phyloP scores from a whole-genome alignment of 768 basidiomycete species.

The Boletus speciosus region DNA sequence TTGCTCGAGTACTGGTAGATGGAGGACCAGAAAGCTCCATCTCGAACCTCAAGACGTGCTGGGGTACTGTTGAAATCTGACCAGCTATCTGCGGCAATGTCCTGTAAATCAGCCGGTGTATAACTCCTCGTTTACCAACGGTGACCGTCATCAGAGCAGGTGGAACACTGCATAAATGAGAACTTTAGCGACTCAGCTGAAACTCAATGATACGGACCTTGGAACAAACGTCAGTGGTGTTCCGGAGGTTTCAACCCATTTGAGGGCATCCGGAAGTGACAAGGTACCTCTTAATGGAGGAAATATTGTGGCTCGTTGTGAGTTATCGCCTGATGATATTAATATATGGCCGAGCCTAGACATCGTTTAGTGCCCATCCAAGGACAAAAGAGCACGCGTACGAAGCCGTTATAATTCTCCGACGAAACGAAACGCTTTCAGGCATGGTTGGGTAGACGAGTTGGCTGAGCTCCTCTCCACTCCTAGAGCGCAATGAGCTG shows the following conservation, averaged over 20 bases:
- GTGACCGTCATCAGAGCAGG: slow-evolving; percentile 30
- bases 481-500: slow-evolving; percentile 18
- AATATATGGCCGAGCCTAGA: slow-evolving; percentile 60
- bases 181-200: background rate
- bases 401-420: slow-evolving; percentile 39
- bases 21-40: slow-evolving; percentile 24
- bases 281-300: slow-evolving; percentile 47
- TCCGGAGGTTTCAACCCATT: slow-evolving; percentile 41
- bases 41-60: slow-evolving; percentile 39
- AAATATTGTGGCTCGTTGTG: slow-evolving; percentile 36
- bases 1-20: background rate
- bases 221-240: slow-evolving; percentile 45
- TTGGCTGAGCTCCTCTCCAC: slow-evolving; percentile 11
- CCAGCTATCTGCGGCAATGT: slow-evolving; percentile 24
- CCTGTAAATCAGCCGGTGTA: slow-evolving; percentile 51
- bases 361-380: slow-evolving; percentile 3
- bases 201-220: slow-evolving; percentile 36
- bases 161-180: slow-evolving; percentile 36
- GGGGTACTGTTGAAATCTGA: slow-evolving; percentile 6
- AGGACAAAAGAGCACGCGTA: slow-evolving; percentile 16
- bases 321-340: slow-evolving; percentile 36
- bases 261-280: slow-evolving; percentile 40
- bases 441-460: slow-evolving; percentile 7
- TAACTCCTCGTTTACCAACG: slow-evolving; percentile 30
- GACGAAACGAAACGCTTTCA: slow-evolving; percentile 1